phyloP scores from a whole-genome alignment of 495 filamentous ascomycete genomes.

The Penicillium coprophilum region DNA sequence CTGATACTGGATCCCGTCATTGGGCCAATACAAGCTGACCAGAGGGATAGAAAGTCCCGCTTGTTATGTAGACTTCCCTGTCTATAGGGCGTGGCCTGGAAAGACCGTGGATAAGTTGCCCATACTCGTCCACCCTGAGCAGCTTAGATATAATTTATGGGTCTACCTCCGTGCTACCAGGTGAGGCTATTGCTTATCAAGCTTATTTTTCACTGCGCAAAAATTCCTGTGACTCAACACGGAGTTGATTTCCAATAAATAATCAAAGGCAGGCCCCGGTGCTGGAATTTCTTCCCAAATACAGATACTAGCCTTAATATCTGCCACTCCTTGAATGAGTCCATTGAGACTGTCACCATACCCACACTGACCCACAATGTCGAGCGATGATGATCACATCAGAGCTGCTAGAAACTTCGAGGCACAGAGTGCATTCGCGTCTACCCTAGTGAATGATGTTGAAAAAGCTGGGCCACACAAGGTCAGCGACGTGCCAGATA shows the following conservation, averaged over 20 bases:
- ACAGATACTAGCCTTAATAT: neutral
- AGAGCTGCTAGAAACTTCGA: conserved; percentile 12
- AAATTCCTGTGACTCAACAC: too few species aligned
- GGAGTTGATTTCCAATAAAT: neutral
- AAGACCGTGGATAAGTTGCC: neutral
- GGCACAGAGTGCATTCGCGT: conserved; percentile 25
- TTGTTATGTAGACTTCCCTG: neutral
- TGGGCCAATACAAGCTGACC: neutral
- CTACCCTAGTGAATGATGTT: conserved; percentile 21
- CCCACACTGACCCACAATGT: neutral
- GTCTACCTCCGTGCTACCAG: too few species aligned
- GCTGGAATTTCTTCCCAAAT: neutral
- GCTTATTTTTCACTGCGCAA: too few species aligned
- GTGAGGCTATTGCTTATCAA: too few species aligned
- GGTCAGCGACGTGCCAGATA: conserved; percentile 1
- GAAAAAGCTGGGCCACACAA: conserved; percentile 19
- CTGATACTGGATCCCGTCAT: neutral
- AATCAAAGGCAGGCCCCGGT: neutral
- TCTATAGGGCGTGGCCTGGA: neutral
- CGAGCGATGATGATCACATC: conserved; percentile 7
- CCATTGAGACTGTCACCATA: neutral
- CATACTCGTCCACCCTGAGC: neutral
- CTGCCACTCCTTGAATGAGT: neutral
- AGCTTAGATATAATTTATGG: too few species aligned
- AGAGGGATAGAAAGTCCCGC: neutral